These are phyloP conservation scores for Stachybotrys chartarum DNA, from an alignment of 2,329 filamentous ascomycete genomes.

Conservation along the genomic window DNA sequence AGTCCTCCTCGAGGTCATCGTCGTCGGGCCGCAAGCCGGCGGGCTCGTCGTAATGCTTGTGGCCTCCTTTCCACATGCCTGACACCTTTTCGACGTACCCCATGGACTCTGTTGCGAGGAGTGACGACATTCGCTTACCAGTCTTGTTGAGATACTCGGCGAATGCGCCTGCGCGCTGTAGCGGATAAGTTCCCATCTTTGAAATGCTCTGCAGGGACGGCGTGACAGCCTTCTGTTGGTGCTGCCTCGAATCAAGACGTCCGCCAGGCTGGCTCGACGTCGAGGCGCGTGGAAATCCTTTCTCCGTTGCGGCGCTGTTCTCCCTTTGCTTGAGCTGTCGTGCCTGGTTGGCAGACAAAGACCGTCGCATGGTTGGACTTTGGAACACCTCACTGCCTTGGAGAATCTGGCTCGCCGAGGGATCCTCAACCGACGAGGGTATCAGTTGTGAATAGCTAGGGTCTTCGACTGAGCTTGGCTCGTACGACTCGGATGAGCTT, in stretches of 20 bases:
- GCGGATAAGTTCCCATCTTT: constrained; percentile 64
- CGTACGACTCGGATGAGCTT: constrained; percentile 67
- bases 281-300: neutral
- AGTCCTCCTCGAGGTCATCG: constrained; percentile 46
- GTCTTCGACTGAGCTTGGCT: constrained; percentile 64
- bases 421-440: constrained; percentile 65
- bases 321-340: constrained; percentile 4
- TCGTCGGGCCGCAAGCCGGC: constrained; percentile 45
- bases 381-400: constrained; percentile 83
- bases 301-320: neutral
- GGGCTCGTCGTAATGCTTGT: constrained; percentile 74
- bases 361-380: constrained; percentile 60
- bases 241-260: constrained; percentile 7
- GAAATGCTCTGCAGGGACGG: constrained; percentile 45
- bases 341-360: constrained; percentile 30
- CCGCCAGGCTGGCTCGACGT: constrained; percentile 1
- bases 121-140: constrained; percentile 71
- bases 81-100: constrained; percentile 95
- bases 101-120: constrained; percentile 87
- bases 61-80: constrained; percentile 90
- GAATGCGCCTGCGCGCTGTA: constrained; percentile 76
- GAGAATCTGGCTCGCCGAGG: constrained; percentile 87
- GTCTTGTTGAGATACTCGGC: constrained; percentile 76
- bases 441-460: constrained; percentile 65
- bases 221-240: constrained; percentile 15